These are phyloP conservation scores for Kentomonas sorsogonicus DNA, from an alignment of 208 protist species.

Conservation along the genomic window DNA sequence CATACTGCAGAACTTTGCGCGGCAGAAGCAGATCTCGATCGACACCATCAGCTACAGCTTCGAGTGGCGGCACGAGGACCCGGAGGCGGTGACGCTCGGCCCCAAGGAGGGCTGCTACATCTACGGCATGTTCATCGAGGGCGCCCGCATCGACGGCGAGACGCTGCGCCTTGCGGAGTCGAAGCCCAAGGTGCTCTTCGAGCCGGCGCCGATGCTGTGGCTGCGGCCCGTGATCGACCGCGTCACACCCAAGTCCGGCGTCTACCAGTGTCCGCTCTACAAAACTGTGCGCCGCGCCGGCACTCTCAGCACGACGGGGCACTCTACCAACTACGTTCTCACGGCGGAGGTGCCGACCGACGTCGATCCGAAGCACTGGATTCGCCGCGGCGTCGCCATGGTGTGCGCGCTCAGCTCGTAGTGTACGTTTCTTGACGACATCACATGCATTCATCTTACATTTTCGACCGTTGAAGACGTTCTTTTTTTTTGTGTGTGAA, in stretches of 20 bases:
- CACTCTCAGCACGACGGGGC: constrained; percentile 95
- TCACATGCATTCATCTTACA: no score
- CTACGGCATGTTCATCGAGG: constrained; percentile 94
- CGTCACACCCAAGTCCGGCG: constrained; percentile 42
- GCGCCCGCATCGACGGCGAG: constrained; percentile 71
- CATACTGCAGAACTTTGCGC: constrained; percentile 94
- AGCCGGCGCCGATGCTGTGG: constrained; percentile 91
- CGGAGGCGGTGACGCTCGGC: constrained; percentile 31
- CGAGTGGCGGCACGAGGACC: constrained; percentile 52
- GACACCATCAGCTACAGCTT: constrained; percentile 94
- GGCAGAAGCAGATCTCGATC: constrained; percentile 90
- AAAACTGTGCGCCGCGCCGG: constrained; percentile 95
- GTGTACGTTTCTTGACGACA: not conserved
- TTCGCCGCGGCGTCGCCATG: constrained; percentile 91
- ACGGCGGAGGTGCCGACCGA: constrained; percentile 91
- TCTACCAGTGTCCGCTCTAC: constrained; percentile 91
- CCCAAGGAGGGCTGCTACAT: constrained; percentile 91
- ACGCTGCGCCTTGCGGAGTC: constrained; percentile 80
- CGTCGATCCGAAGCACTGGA: constrained; percentile 90
- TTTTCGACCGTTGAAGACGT: no score
- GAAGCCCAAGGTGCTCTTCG: constrained; percentile 92
- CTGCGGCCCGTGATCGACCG: constrained; percentile 83
- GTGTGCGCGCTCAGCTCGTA: constrained; percentile 78
- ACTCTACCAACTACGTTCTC: constrained; percentile 98
- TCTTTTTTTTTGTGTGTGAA: no score